phyloP scores from a whole-genome alignment of 106 monocot genomes.

The Acorus gramineus region DNA sequence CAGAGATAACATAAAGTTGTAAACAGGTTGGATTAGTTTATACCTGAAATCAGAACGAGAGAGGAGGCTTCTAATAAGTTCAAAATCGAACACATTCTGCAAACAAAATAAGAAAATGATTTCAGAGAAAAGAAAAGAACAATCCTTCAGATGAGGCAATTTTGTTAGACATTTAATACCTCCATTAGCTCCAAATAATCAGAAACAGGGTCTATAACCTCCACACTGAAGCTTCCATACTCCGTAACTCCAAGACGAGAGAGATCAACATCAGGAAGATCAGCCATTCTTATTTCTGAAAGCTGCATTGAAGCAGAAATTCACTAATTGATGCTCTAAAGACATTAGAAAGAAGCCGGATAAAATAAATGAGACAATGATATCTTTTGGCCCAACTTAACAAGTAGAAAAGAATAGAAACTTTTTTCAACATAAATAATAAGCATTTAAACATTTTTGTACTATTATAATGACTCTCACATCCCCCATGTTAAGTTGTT shows the following conservation, averaged over 20 bases:
- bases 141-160: not conserved
- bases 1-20: not conserved
- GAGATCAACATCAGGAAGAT: conserved; percentile 80
- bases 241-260: conserved; percentile 46
- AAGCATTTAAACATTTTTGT: too few species aligned
- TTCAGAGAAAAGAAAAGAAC: conserved; percentile 5
- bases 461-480: too few species aligned
- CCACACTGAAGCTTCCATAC: conserved; percentile 66
- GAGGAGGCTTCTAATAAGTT: conserved; percentile 76
- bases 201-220: conserved; percentile 88
- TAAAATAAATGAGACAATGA: too few species aligned
- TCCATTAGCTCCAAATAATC: conserved; percentile 96
- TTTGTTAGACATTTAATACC: conserved; percentile 26
- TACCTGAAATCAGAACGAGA: conserved; percentile 86
- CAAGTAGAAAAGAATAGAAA: too few species aligned
- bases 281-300: conserved; percentile 80
- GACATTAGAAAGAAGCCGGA: too few species aligned
- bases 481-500: too few species aligned
- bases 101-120: conserved; percentile 6
- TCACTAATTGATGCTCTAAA: too few species aligned
- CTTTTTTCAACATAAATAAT: too few species aligned
- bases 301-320: conserved; percentile 38
- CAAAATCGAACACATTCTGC: conserved; percentile 89
- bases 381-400: too few species aligned
- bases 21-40: not conserved